Evolutionary conservation across 495 filamentous ascomycete genomes (phyloP).

Genomic region (Aspergillus sparsus): DNA sequence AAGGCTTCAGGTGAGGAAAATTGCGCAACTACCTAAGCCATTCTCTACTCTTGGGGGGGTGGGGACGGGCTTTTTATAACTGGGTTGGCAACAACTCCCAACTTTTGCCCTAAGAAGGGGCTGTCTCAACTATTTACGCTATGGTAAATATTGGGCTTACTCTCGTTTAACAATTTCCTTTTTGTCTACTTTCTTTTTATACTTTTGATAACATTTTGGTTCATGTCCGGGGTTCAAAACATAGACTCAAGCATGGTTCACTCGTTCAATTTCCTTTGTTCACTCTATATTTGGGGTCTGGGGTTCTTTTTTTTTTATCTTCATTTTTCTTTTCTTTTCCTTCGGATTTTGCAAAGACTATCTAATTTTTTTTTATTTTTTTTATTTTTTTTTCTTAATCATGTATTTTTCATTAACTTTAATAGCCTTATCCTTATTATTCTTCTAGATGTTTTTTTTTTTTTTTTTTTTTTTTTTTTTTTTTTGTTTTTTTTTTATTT

Average conservation of each 20-base stretch:
- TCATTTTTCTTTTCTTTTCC: not conserved
- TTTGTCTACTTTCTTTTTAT: constrained; percentile 2
- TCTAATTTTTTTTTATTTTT: constrained; percentile 10
- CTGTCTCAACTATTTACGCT: constrained; percentile 6
- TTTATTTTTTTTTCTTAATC: not conserved
- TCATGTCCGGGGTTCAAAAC: not conserved
- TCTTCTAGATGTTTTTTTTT: not conserved
- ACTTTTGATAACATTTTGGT: constrained; percentile 5
- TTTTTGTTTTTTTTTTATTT: too few species aligned
- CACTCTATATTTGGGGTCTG: not conserved
- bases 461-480: too few species aligned
- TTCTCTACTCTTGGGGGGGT: not conserved
- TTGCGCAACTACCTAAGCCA: constrained; percentile 3
- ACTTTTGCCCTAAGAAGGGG: not conserved
- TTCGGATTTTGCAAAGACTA: not conserved
- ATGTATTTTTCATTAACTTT: not conserved
- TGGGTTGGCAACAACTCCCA: not conserved
- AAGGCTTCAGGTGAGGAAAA: constrained; percentile 1
- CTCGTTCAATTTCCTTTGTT: constrained; percentile 7
- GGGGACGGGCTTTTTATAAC: not conserved
- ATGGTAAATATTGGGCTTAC: constrained; percentile 3
- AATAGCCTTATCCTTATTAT: not conserved
- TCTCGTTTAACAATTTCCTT: constrained; percentile 6
- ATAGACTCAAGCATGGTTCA: not conserved
- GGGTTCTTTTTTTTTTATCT: not conserved